Percentiles rank a stretch among this genome's conserved stretches.
These are phyloP conservation scores for Lactifluus piperatus DNA, from an alignment of 768 basidiomycete species.

Conservation along the genomic window DNA sequence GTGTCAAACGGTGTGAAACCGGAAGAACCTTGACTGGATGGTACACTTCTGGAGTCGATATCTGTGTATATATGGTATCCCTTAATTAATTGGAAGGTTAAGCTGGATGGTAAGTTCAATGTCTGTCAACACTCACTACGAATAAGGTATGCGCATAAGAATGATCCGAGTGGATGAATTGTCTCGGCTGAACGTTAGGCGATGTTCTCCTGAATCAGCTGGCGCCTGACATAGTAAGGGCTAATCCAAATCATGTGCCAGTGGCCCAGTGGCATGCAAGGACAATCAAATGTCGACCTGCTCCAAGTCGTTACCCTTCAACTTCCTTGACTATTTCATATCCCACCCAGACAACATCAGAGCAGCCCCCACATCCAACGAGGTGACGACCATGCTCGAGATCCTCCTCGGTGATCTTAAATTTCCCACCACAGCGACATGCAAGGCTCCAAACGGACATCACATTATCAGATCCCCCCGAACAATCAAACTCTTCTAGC, in stretches of 20 bases:
- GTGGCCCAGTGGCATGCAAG: no score
- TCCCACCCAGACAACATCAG: slow-evolving; percentile 80
- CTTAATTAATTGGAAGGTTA: no score
- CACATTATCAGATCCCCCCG: slow-evolving; percentile 29
- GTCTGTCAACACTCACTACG: not conserved
- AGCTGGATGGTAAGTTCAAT: no score
- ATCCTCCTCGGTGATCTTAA: slow-evolving; percentile 45
- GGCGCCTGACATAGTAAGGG: not conserved
- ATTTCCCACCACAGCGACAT: slow-evolving; percentile 73
- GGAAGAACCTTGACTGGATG: no score
- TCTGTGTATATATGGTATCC: no score
- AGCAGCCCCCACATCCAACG: slow-evolving; percentile 65
- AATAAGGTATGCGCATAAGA: not conserved
- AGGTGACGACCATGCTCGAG: slow-evolving; percentile 70
- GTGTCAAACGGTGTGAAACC: no score
- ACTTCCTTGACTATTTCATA: slow-evolving; percentile 47
- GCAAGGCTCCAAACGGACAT: slow-evolving; percentile 41
- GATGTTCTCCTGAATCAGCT: not conserved
- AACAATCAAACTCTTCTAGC: slow-evolving; percentile 52
- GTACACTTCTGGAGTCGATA: no score
- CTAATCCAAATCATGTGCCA: not conserved
- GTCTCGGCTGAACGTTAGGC: not conserved
- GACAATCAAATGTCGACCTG: not conserved
- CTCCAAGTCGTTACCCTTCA: not conserved
- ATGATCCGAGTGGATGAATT: not conserved